These are phyloP conservation scores for Boletus sp. DNA, from an alignment of 1,284 basidiomycete species.

Conservation along the genomic window DNA sequence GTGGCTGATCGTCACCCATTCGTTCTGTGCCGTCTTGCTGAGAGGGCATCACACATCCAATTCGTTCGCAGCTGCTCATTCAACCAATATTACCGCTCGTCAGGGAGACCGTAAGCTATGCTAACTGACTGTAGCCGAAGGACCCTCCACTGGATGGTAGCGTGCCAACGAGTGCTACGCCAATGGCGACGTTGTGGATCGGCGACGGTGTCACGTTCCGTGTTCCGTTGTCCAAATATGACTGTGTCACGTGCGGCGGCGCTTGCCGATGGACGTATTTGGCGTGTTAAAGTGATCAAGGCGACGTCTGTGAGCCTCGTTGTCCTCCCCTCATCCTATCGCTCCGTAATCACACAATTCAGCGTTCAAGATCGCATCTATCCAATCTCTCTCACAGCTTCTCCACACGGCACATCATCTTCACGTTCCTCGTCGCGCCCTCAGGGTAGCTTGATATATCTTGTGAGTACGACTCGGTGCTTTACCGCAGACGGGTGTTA, in stretches of 20 bases:
- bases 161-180: slow-evolving; percentile 44
- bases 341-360: slow-evolving; percentile 16
- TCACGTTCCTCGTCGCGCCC: not conserved
- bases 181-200: slow-evolving; percentile 1
- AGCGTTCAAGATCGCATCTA: slow-evolving; percentile 18
- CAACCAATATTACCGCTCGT: too few species aligned
- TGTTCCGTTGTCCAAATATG: slow-evolving; percentile 17
- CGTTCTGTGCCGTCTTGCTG: too few species aligned
- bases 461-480: slow-evolving; percentile 15
- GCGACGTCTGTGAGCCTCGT: slow-evolving; percentile 23
- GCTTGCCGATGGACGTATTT: slow-evolving; percentile 32
- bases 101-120: too few species aligned
- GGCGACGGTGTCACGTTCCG: slow-evolving; percentile 17
- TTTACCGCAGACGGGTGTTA: slow-evolving; percentile 7
- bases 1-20: too few species aligned
- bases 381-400: not conserved
- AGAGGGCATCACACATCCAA: too few species aligned
- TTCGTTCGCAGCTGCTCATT: too few species aligned
- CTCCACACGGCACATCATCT: slow-evolving; percentile 5
- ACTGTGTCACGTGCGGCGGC: slow-evolving; percentile 28
- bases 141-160: too few species aligned
- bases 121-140: too few species aligned
- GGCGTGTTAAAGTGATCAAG: slow-evolving; percentile 51
- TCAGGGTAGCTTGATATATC: slow-evolving; percentile 8
- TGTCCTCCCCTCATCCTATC: slow-evolving; percentile 17